Percentiles rank a stretch among this genome's conserved stretches.
Conservation (phyloP, 2,329 filamentous ascomycete species). For the Teratosphaeria nubilosa region DNA sequence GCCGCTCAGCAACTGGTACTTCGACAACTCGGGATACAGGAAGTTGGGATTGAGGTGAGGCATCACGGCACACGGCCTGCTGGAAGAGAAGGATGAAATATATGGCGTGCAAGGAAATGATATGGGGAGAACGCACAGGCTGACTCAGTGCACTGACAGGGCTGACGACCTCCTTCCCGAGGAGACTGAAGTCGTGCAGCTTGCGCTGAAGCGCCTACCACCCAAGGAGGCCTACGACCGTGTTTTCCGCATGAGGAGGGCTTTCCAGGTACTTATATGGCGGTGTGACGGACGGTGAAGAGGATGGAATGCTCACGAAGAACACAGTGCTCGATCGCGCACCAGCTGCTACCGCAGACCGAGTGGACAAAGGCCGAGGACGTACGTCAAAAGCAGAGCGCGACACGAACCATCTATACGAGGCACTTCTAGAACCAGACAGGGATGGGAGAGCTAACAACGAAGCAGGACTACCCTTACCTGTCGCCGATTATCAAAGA, state of each 20-base stretch:
- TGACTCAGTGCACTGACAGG: slow-evolving; percentile 39
- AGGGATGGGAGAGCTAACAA: slow-evolving; percentile 2
- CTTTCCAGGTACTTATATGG: slow-evolving; percentile 60
- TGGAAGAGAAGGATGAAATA: background rate
- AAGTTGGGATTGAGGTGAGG: slow-evolving; percentile 79
- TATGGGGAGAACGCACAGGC: background rate
- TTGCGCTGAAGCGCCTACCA: slow-evolving; percentile 80
- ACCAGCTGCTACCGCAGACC: slow-evolving; percentile 52
- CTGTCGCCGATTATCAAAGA: slow-evolving; percentile 57
- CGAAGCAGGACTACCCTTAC: slow-evolving; percentile 52
- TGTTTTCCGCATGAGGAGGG: slow-evolving; percentile 91
- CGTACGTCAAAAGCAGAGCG: slow-evolving; percentile 33
- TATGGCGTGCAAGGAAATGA: background rate
- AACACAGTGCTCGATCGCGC: slow-evolving; percentile 52
- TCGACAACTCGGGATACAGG: slow-evolving; percentile 81
- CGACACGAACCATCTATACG: background rate
- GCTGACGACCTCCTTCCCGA: slow-evolving; percentile 92
- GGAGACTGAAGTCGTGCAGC: slow-evolving; percentile 77
- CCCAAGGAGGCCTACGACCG: slow-evolving; percentile 92
- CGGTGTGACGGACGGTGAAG: background rate
- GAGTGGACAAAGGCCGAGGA: slow-evolving; percentile 61
- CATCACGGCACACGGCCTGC: background rate
- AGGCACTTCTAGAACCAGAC: background rate
- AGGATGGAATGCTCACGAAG: background rate
- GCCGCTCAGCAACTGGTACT: slow-evolving; percentile 83